These are phyloP conservation scores for Lagenidium sp. DNA, from an alignment of 352 stramenopile genomes.

Conservation along the genomic window DNA sequence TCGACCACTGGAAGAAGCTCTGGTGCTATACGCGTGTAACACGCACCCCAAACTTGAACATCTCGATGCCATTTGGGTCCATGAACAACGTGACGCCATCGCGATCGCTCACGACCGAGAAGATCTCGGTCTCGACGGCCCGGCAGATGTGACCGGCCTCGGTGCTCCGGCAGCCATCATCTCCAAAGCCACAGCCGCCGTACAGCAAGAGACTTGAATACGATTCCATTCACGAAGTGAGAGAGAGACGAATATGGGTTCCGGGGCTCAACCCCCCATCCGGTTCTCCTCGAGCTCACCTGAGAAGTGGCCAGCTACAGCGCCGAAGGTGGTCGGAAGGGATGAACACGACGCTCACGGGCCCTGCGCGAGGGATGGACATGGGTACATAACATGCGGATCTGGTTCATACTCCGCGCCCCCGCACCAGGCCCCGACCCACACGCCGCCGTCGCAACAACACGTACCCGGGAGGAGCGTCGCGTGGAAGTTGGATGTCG, in stretches of 20 bases:
- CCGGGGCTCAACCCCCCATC: background rate
- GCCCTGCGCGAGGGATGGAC: constrained; percentile 21
- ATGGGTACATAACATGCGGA: constrained; percentile 2
- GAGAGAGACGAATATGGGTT: background rate
- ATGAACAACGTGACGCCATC: constrained; percentile 78
- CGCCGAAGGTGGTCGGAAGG: constrained; percentile 51
- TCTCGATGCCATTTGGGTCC: constrained; percentile 71
- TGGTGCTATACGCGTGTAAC: no score
- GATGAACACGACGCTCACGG: constrained; percentile 77
- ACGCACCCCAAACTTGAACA: constrained; percentile 68
- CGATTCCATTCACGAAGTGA: no score
- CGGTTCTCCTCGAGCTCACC: constrained; percentile 27
- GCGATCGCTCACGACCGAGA: constrained; percentile 71
- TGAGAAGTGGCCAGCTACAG: constrained; percentile 77
- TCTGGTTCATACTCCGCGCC: no score
- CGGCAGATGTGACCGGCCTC: constrained; percentile 53
- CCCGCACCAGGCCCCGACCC: no score
- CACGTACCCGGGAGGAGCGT: constrained; percentile 67
- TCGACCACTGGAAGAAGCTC: no score
- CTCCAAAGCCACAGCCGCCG: constrained; percentile 70
- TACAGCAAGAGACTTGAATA: constrained; percentile 64
- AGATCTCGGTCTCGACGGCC: constrained; percentile 74
- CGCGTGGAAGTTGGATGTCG: constrained; percentile 85
- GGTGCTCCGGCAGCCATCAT: constrained; percentile 46
- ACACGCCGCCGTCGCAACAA: background rate